phyloP scores from a whole-genome alignment of 2,329 filamentous ascomycete genomes.

The Alternaria panax region DNA sequence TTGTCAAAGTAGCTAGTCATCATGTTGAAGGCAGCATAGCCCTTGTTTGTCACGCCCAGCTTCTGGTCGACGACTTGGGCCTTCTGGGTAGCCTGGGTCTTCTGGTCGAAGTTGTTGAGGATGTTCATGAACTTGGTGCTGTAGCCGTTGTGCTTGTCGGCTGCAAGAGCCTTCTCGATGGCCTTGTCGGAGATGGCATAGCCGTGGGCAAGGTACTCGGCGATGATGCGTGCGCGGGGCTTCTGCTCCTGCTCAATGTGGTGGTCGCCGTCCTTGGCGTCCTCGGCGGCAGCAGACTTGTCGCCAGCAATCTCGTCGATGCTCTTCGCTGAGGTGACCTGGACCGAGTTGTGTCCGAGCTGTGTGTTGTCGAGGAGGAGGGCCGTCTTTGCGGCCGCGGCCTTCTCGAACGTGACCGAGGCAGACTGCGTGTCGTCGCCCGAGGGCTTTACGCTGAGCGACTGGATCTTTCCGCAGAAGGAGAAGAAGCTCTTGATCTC shows the following conservation, averaged over 20 bases:
- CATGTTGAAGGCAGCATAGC: slow-evolving; percentile 70
- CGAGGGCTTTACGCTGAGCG: slow-evolving; percentile 75
- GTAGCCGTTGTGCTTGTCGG: slow-evolving; percentile 90
- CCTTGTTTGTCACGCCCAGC: slow-evolving; percentile 81
- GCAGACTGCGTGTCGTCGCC: slow-evolving; percentile 76
- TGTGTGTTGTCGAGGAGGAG: slow-evolving; percentile 97
- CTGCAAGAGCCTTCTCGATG: slow-evolving; percentile 81
- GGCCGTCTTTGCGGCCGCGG: slow-evolving; percentile 94
- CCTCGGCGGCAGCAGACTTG: slow-evolving; percentile 63
- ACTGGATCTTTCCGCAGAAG: slow-evolving; percentile 91
- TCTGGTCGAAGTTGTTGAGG: slow-evolving; percentile 78
- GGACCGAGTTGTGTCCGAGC: slow-evolving; percentile 76
- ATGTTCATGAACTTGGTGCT: slow-evolving; percentile 79
- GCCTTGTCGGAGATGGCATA: slow-evolving; percentile 82
- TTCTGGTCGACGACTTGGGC: slow-evolving; percentile 83
- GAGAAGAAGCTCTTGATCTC: slow-evolving; percentile 97
- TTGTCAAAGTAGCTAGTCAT: slow-evolving; percentile 93
- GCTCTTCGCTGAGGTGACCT: slow-evolving; percentile 76
- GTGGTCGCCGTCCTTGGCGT: slow-evolving; percentile 62
- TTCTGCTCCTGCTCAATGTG: slow-evolving; percentile 95
- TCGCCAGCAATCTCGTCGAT: slow-evolving; percentile 69
- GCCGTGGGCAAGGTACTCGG: slow-evolving; percentile 95
- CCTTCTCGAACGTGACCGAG: slow-evolving; percentile 95
- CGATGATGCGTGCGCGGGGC: slow-evolving; percentile 89
- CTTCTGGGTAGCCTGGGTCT: slow-evolving; percentile 87